A percentile compares a stretch with the other conserved stretches of the same genome.
phyloP scores from a whole-genome alignment of 2,329 filamentous ascomycete species.

The Scytalidium lignicola region DNA sequence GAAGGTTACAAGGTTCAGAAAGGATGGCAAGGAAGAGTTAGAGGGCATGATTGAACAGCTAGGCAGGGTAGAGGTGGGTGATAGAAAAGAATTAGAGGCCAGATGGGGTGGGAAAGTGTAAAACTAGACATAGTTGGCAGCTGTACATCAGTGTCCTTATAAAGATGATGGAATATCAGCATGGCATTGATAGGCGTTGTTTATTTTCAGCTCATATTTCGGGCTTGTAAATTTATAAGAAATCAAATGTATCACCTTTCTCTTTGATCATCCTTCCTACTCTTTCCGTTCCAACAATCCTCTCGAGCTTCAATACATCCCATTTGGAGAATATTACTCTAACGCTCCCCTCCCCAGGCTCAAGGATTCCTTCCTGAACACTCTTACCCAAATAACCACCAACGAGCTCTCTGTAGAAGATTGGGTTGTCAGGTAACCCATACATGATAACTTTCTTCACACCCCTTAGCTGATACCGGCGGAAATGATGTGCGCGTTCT shows the following conservation, averaged over 20 bases:
- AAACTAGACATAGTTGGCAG: not conserved
- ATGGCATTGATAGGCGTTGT: conserved; percentile 1
- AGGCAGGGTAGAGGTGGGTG: conserved; percentile 28
- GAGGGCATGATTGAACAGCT: conserved; percentile 55
- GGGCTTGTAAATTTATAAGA: conserved; percentile 52
- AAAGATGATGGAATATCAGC: not conserved
- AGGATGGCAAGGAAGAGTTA: conserved; percentile 61
- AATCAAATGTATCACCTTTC: conserved; percentile 88
- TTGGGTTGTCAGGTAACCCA: conserved; percentile 79
- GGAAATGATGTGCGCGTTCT: conserved; percentile 94
- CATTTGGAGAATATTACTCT: conserved; percentile 76
- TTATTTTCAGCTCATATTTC: not conserved
- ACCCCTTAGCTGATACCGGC: conserved; percentile 76
- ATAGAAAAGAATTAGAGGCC: conserved; percentile 26
- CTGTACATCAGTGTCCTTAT: not conserved
- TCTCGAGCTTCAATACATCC: conserved; percentile 83
- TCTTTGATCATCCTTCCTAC: conserved; percentile 81
- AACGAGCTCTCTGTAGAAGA: conserved; percentile 73
- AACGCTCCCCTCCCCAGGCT: conserved; percentile 54
- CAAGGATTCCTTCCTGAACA: conserved; percentile 50
- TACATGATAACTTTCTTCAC: conserved; percentile 86
- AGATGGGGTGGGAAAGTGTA: conserved; percentile 24
- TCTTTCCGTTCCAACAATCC: conserved; percentile 76
- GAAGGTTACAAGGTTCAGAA: conserved; percentile 76
- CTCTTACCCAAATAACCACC: conserved; percentile 60